Evolutionary conservation across 2,329 filamentous ascomycete species (phyloP).

Genomic region (Colletotrichum nymphaeae): DNA sequence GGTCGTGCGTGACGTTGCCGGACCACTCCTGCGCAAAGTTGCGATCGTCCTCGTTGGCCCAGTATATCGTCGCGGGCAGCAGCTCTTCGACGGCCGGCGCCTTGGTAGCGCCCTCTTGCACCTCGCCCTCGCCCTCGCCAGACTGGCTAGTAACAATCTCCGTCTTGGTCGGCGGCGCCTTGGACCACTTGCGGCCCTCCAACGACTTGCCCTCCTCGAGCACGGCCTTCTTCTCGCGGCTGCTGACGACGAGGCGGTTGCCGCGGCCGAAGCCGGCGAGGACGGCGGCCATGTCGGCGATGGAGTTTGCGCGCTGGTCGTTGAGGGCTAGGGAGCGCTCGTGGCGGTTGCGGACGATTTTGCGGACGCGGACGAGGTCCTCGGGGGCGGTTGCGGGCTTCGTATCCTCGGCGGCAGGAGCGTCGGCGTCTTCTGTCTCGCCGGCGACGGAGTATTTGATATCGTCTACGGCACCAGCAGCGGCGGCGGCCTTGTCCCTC

Average conservation of each 20-base stretch:
- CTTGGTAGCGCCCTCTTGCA: constrained; percentile 10
- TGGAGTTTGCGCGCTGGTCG: constrained; percentile 69
- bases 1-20: constrained; percentile 62
- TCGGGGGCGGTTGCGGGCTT: background rate
- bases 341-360: constrained; percentile 48
- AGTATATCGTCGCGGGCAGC: constrained; percentile 60
- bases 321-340: constrained; percentile 65
- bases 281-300: constrained; percentile 73
- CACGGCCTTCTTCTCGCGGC: constrained; percentile 23
- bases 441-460: too few species aligned
- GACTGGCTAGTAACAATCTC: background rate
- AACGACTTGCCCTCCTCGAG: constrained; percentile 20
- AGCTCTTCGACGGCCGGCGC: constrained; percentile 40
- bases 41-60: constrained; percentile 61
- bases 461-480: too few species aligned
- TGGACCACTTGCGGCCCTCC: constrained; percentile 17
- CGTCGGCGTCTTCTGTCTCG: background rate
- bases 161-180: constrained; percentile 19
- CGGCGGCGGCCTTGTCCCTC: too few species aligned
- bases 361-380: constrained; percentile 38
- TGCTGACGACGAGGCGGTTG: constrained; percentile 55
- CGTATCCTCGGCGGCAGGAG: background rate
- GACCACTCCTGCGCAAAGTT: constrained; percentile 62
- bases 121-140: constrained; percentile 24
- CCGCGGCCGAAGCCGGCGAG: constrained; percentile 63